These are phyloP conservation scores for Nakazawaea populi DNA, from an alignment of 805 yeast species.

Conservation along the genomic window DNA sequence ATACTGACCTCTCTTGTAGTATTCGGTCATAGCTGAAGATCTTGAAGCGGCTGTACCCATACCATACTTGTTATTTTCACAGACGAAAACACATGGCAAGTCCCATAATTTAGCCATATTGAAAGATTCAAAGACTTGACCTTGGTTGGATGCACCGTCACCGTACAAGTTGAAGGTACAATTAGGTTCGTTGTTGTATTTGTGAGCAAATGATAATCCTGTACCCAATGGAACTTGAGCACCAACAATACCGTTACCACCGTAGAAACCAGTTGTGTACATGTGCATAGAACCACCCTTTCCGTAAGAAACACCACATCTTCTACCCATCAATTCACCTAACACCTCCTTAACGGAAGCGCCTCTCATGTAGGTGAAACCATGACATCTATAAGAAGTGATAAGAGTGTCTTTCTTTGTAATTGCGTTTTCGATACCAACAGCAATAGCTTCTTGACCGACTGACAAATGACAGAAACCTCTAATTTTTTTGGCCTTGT, in stretches of 20 bases:
- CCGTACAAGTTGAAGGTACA: conserved; percentile 91
- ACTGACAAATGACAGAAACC: conserved; percentile 98
- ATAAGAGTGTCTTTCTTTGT: conserved; percentile 80
- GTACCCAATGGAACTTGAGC: conserved; percentile 99
- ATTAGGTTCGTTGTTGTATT: conserved; percentile 73
- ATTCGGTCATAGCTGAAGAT: conserved; percentile 94
- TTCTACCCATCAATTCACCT: conserved; percentile 96
- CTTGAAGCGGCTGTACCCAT: conserved; percentile 99
- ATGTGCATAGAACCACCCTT: conserved; percentile 99
- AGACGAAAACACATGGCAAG: conserved; percentile 88
- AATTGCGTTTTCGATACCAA: conserved; percentile 95
- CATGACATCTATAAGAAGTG: conserved; percentile 98
- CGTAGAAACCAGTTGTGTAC: conserved; percentile 93
- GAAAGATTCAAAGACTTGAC: conserved; percentile 96
- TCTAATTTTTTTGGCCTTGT: conserved; percentile 97
- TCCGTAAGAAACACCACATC: conserved; percentile 93
- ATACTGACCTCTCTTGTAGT: conserved; percentile 98
- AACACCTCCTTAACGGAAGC: conserved; percentile 83
- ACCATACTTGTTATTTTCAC: conserved; percentile 99
- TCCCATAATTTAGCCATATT: conserved; percentile 99
- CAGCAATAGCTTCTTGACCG: conserved; percentile 99
- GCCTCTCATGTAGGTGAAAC: conserved; percentile 96
- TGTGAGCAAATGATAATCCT: conserved; percentile 97
- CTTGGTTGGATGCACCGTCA: conserved; percentile 99
- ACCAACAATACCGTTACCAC: conserved; percentile 99